Evolutionary conservation across 768 basidiomycete genomes (phyloP).

Genomic region (Lentinula edodes): DNA sequence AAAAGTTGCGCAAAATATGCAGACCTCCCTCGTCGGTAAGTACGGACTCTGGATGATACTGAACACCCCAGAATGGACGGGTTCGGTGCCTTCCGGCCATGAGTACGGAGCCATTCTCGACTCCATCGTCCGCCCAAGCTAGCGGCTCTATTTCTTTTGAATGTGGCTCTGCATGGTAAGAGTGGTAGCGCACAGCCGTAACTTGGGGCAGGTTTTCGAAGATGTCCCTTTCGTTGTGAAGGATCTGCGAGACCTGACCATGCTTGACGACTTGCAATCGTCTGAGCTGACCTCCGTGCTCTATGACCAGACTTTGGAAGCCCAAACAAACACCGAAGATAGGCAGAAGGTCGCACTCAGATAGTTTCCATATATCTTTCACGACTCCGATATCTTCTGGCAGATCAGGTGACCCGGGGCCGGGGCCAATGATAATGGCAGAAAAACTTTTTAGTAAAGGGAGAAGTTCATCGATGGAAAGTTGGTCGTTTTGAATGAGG

Average conservation of each 20-base stretch:
- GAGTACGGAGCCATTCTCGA: constrained; percentile 61
- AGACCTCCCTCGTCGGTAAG: constrained; percentile 64
- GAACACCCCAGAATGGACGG: constrained; percentile 81
- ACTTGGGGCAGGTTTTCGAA: constrained; percentile 53
- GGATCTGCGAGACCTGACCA: constrained; percentile 63
- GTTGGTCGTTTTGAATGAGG: constrained; percentile 69
- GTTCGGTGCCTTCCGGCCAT: constrained; percentile 67
- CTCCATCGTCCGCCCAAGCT: constrained; percentile 68
- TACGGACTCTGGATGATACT: constrained; percentile 86
- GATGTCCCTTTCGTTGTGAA: constrained; percentile 53
- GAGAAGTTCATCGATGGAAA: constrained; percentile 43
- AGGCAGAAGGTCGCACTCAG: constrained; percentile 48
- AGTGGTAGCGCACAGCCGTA: constrained; percentile 75
- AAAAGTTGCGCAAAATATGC: constrained; percentile 71
- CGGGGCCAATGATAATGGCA: constrained; percentile 71
- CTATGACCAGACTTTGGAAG: constrained; percentile 67
- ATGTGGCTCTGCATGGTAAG: constrained; percentile 55
- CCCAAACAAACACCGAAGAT: constrained; percentile 84
- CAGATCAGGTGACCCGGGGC: constrained; percentile 72
- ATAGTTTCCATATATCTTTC: constrained; percentile 63
- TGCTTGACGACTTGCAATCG: constrained; percentile 70
- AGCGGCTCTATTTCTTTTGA: constrained; percentile 53
- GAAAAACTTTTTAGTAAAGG: constrained; percentile 57
- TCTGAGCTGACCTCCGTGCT: constrained; percentile 56
- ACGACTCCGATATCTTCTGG: constrained; percentile 63